phyloP scores from a whole-genome alignment of 345 rosid genomes.

The Aquilaria malaccensis region DNA sequence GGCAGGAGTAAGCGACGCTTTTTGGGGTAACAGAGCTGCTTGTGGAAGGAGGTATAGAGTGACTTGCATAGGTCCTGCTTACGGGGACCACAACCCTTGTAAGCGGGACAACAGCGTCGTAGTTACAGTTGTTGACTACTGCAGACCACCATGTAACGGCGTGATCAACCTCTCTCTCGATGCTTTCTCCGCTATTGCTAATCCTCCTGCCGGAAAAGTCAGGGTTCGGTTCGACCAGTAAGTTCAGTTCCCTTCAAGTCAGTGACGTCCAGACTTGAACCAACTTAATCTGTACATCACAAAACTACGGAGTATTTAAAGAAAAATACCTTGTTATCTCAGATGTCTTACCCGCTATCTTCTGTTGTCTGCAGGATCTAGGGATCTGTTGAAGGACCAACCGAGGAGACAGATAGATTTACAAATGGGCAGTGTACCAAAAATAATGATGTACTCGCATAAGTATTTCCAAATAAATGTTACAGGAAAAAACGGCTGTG shows the following conservation, averaged over 20 bases:
- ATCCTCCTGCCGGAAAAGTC: slow-evolving; percentile 35
- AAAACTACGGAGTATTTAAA: no score
- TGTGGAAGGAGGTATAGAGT: slow-evolving; percentile 38
- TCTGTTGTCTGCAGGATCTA: no score
- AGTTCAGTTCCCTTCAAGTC: neutral
- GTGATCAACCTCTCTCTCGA: slow-evolving; percentile 35
- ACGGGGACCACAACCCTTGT: slow-evolving; percentile 35
- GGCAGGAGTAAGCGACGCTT: slow-evolving; percentile 40
- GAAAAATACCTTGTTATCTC: no score
- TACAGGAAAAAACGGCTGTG: no score
- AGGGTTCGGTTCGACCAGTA: slow-evolving; percentile 22
- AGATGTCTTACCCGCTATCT: no score
- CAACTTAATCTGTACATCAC: no score
- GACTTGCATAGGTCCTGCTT: slow-evolving; percentile 28
- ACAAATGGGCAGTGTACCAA: neutral
- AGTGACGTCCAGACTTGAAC: no score
- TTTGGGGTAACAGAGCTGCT: slow-evolving; percentile 37
- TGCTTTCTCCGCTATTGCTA: slow-evolving; percentile 42
- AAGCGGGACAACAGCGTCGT: slow-evolving; percentile 17
- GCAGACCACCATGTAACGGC: slow-evolving; percentile 25
- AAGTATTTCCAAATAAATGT: neutral
- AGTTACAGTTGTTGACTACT: slow-evolving; percentile 39
- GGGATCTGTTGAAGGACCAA: neutral
- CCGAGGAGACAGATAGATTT: neutral
- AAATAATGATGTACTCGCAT: neutral